phyloP scores from a whole-genome alignment of 371 early-diverging fungal genomes.

The Saksenaea vasiformis region DNA sequence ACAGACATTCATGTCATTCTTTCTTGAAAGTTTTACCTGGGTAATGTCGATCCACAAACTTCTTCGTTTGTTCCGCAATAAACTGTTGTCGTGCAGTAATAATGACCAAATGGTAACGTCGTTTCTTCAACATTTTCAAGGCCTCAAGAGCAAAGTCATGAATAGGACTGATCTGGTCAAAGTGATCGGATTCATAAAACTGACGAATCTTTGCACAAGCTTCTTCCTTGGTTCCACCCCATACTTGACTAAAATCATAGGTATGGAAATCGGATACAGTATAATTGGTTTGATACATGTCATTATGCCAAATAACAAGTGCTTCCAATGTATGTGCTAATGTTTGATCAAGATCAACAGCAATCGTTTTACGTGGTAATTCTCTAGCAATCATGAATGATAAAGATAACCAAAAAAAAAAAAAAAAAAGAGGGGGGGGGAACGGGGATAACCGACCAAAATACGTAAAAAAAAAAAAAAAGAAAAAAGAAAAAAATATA shows the following conservation, averaged over 20 bases:
- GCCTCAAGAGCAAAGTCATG: slow-evolving; percentile 54
- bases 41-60: slow-evolving; percentile 28
- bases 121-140: slow-evolving; percentile 53
- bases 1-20: too few relatives aligned
- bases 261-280: slow-evolving; percentile 47
- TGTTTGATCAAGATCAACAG: slow-evolving; percentile 55
- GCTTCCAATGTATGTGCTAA: slow-evolving; percentile 50
- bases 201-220: slow-evolving; percentile 48
- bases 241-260: slow-evolving; percentile 45
- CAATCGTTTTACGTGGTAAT: slow-evolving; percentile 35
- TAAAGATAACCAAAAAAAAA: too few relatives aligned
- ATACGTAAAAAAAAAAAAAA: not conserved
- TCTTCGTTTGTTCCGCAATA: slow-evolving; percentile 49
- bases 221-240: slow-evolving; percentile 54
- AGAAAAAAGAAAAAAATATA: not conserved
- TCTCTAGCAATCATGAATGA: slow-evolving; percentile 7
- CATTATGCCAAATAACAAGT: slow-evolving; percentile 51
- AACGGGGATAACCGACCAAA: slow-evolving; percentile 1
- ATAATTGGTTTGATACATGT: slow-evolving; percentile 40
- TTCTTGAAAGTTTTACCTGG: slow-evolving; percentile 27
- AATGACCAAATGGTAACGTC: slow-evolving; percentile 50
- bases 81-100: slow-evolving; percentile 59
- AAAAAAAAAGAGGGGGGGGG: slow-evolving; percentile 5
- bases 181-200: slow-evolving; percentile 52
- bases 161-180: slow-evolving; percentile 49